Conservation (phyloP, 2,329 filamentous ascomycete genomes). For the Cladosporium sp. region DNA sequence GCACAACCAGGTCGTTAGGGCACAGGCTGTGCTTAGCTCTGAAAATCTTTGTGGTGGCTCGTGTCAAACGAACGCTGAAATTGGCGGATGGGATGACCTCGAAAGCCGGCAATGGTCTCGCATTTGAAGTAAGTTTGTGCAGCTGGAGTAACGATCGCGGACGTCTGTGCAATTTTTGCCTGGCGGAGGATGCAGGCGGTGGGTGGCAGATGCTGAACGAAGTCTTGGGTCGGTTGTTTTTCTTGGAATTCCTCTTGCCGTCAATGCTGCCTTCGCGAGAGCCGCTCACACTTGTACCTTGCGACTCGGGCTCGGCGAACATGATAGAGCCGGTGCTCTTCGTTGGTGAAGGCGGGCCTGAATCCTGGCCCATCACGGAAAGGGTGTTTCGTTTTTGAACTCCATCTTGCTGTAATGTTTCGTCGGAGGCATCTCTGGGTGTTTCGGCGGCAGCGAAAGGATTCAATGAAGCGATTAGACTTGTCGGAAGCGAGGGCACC, state of each 20-base stretch:
- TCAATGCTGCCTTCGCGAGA: slow-evolving; percentile 31
- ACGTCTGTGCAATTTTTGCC: slow-evolving; percentile 61
- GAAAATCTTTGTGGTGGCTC: slow-evolving; percentile 61
- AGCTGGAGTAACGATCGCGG: slow-evolving; percentile 69
- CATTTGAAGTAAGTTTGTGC: slow-evolving; percentile 59
- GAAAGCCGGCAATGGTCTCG: slow-evolving; percentile 62
- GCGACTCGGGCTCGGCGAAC: slow-evolving; percentile 31
- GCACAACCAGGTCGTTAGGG: slow-evolving; percentile 65
- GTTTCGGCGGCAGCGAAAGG: slow-evolving; percentile 21
- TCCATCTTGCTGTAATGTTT: neutral
- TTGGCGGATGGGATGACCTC: slow-evolving; percentile 63
- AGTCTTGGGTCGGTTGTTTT: slow-evolving; percentile 49
- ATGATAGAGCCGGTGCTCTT: slow-evolving; percentile 26
- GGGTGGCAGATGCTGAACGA: slow-evolving; percentile 66
- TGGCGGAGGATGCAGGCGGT: slow-evolving; percentile 52
- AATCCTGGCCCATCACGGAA: neutral
- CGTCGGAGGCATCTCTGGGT: neutral
- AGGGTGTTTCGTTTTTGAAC: neutral
- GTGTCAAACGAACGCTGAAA: slow-evolving; percentile 56
- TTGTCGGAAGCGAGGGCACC: slow-evolving; percentile 27
- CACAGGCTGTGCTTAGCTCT: slow-evolving; percentile 60
- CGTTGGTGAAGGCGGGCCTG: slow-evolving; percentile 21
- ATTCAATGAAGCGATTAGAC: slow-evolving; percentile 26
- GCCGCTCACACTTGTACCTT: slow-evolving; percentile 25
- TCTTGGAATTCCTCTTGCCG: slow-evolving; percentile 23